Evolutionary conservation across 2,329 filamentous ascomycete species (phyloP).

Genomic region (Xylariaceae sp.): DNA sequence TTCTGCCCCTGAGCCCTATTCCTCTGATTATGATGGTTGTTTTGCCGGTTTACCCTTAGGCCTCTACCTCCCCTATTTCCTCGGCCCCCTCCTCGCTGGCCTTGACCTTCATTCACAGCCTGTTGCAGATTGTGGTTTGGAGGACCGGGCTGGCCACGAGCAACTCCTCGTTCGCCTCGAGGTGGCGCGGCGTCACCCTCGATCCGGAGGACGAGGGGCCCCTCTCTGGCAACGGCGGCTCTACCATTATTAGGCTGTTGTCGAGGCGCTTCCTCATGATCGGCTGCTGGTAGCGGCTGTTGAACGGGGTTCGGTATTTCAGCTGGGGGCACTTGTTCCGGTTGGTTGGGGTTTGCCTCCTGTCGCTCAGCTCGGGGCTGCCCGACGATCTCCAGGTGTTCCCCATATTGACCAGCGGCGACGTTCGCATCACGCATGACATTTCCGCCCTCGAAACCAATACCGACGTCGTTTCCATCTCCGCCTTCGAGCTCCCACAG

Average conservation of each 20-base stretch:
- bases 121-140: conserved; percentile 13
- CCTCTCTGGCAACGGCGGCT: conserved; percentile 49
- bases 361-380: conserved; percentile 23
- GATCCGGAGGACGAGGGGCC: conserved; percentile 52
- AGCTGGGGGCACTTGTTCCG: conserved; percentile 22
- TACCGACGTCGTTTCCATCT: conserved; percentile 56
- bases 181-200: conserved; percentile 32
- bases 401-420: conserved; percentile 17
- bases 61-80: conserved; percentile 26
- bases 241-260: conserved; percentile 24
- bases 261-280: conserved; percentile 18
- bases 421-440: conserved; percentile 13
- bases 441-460: conserved; percentile 38
- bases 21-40: conserved; percentile 21
- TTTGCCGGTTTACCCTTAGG: conserved; percentile 18
- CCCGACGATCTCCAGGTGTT: conserved; percentile 15
- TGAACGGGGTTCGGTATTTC: conserved; percentile 10
- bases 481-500: conserved; percentile 88
- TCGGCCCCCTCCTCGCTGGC: conserved; percentile 21
- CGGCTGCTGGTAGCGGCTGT: conserved; percentile 11
- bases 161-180: conserved; percentile 17
- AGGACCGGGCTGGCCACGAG: conserved; percentile 18
- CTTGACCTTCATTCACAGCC: conserved; percentile 23
- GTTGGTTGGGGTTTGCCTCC: conserved; percentile 28
- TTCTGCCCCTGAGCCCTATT: conserved; percentile 23